phyloP scores from a whole-genome alignment of 2,329 filamentous ascomycete species.

The Colletotrichum incanum region DNA sequence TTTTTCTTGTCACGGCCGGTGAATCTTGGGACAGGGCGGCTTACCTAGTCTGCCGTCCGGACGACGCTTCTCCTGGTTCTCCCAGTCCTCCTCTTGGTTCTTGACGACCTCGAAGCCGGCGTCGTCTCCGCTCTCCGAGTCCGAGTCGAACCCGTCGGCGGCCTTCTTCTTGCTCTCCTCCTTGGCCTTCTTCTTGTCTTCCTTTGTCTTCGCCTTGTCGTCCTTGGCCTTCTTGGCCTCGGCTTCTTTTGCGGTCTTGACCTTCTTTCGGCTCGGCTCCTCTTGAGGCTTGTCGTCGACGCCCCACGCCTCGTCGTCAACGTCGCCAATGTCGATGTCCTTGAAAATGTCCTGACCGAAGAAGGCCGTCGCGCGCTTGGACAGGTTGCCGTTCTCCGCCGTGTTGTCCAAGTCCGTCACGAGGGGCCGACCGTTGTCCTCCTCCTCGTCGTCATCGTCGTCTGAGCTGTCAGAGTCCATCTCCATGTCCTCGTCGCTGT shows the following conservation, averaged over 20 bases:
- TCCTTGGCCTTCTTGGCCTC: conserved; percentile 48
- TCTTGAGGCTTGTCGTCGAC: conserved; percentile 49
- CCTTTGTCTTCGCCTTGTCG: conserved; percentile 50
- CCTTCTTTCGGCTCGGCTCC: conserved; percentile 29
- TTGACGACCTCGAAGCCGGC: conserved; percentile 76
- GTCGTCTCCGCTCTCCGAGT: conserved; percentile 57
- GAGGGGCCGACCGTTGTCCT: conserved; percentile 48
- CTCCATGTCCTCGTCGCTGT: conserved; percentile 67
- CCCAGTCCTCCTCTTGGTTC: conserved; percentile 73
- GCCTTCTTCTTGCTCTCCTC: conserved; percentile 59
- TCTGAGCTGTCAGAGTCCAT: conserved; percentile 71
- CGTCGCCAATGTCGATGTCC: conserved; percentile 68
- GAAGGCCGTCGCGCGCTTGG: conserved; percentile 87
- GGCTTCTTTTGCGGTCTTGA: conserved; percentile 30
- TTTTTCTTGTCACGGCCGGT: no score
- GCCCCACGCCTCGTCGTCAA: conserved; percentile 51
- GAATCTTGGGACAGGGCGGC: conserved; percentile 38
- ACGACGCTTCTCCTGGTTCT: conserved; percentile 74
- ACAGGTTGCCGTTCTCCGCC: conserved; percentile 74
- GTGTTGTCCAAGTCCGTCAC: conserved; percentile 59
- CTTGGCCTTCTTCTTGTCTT: conserved; percentile 25
- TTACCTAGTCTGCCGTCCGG: conserved; percentile 75
- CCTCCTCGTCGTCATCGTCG: conserved; percentile 49
- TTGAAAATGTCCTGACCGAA: conserved; percentile 97
- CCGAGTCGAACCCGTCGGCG: conserved; percentile 49